A percentile compares a stretch with the other conserved stretches of the same genome.
These are phyloP conservation scores for Durusdinium trenchii DNA, from an alignment of 73 alveolate genomes.

Conservation along the genomic window DNA sequence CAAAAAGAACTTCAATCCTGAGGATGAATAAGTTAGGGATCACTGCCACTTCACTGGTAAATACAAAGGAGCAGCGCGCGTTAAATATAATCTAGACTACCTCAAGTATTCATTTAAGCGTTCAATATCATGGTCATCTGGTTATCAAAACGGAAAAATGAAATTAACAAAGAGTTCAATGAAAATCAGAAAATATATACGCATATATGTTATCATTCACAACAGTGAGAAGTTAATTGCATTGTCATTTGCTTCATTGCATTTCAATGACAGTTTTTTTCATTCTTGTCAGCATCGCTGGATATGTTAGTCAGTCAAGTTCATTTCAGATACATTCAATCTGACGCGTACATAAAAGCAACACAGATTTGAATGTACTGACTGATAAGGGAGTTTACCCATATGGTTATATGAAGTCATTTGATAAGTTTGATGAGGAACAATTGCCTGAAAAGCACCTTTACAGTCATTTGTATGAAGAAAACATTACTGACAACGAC, in stretches of 20 bases:
- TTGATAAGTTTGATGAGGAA: neutral
- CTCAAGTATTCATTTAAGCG: neutral
- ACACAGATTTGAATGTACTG: neutral
- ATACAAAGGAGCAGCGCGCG: slow-evolving; percentile 8
- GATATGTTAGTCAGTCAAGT: neutral
- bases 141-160: neutral
- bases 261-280: slow-evolving; percentile 7
- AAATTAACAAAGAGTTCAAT: neutral
- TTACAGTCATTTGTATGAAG: neutral
- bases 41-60: no score
- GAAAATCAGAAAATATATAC: neutral
- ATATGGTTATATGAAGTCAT: neutral
- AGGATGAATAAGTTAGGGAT: neutral
- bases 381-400: neutral
- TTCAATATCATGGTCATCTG: neutral
- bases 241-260: neutral
- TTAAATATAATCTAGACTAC: neutral
- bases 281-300: neutral
- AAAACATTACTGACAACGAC: neutral
- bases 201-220: neutral
- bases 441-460: neutral
- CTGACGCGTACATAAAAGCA: neutral
- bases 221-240: slow-evolving; percentile 22
- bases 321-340: neutral
- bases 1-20: neutral